Evolutionary conservation across 257 asterid genomes (phyloP), one percentile per base, ranked within the genome.

Genomic region (Ehretia macrophylla): DNA sequence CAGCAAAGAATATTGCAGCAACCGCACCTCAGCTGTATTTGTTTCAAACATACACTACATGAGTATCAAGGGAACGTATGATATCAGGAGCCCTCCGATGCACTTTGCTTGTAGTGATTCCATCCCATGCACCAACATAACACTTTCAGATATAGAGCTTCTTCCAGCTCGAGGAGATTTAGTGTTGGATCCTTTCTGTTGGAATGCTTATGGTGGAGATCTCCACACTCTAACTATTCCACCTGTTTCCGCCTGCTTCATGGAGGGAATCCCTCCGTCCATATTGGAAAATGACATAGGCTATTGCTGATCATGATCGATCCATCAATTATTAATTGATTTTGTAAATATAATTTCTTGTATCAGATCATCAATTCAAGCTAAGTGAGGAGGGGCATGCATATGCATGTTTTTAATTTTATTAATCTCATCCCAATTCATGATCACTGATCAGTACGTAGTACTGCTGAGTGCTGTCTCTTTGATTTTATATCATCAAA

Each of bases 41-140:
- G 52, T 84, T 10, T 84, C 85, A 0, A 71, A 75, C 42, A 67
- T 84, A 18, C 60, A 44, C 37, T 84, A 84, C 51, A 12, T 56
- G 1, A 65, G 73, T 12, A 81, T 84, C 4, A 84, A 81, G 38
- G 92, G 92, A 8, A 84, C 88, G 0, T 84, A 84, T 47, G 92
- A 84, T 17, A 58, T 81, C 0, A 48, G 92, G 19, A 84, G 92
- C 69, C 82, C 85, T 0, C 84, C 92, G 0, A 72, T 84, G 75
- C 81, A 64, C 48, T 78, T 84, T 32, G 88, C 79, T 1, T 84
- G 92, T 70, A 84, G 92, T 10, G 86, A 84, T 45, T 58, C 83
- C 0, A 35, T 81, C 3, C 92, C 92, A 0, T 84, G 92, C 77
- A 84, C 86, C 0, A 81, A 84, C 59, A 77, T 84, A 27, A 81